Evolutionary conservation across 148 eudicot genomes (phyloP), one percentile per base, ranked within the genome.

Genomic region (Rhododendron ovatum): DNA sequence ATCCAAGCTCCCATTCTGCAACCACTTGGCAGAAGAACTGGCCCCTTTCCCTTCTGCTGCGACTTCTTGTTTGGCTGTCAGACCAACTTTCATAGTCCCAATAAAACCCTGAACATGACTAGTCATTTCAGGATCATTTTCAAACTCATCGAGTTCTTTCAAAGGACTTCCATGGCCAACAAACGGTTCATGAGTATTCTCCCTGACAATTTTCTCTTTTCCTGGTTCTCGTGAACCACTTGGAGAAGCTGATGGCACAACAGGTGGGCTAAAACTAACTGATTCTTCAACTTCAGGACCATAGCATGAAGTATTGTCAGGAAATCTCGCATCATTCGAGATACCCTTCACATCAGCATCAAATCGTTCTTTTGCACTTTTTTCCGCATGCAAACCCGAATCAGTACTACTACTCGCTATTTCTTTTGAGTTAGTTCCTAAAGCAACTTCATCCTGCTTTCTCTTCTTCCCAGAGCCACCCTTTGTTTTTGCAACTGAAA

Each of bases 1-100:
- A 43, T 89, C 90, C 83, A 89, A 59, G 73, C 74, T 73, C 61
- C 55, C 83, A 26, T 84, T 86, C 59, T 79, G 78, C 59, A 81
- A 67, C 35, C 81, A 75, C 83, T 43, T 75, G 37, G 87, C 63
- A 65, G 45, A 28, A 24, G 78, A 30, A 45, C 82, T 24, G 30
- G 48, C 65, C 35, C 53, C 86, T 53, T 80, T 39, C 48, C 69
- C 87, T 9, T 74, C 82, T 50, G 57, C 74, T 79, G 26, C 61
- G 28, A 67, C 82, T 84, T 57, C 86, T 86, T 80, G 82, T 55
- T 86, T 53, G 61, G 59, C 37, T 33, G 82, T 77, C 17, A 26
- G 50, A 24, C 61, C 43, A 69, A 61, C 53, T 74, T 50, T 61
- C 50, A 22, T n/a, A 28, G 43, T 61, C 83, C 37, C 67, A 37